Evolutionary conservation across 192 early-diverging fungal species (phyloP), one percentile per base, ranked within the genome.

Genomic region (Gamsiella multidivaricata): DNA sequence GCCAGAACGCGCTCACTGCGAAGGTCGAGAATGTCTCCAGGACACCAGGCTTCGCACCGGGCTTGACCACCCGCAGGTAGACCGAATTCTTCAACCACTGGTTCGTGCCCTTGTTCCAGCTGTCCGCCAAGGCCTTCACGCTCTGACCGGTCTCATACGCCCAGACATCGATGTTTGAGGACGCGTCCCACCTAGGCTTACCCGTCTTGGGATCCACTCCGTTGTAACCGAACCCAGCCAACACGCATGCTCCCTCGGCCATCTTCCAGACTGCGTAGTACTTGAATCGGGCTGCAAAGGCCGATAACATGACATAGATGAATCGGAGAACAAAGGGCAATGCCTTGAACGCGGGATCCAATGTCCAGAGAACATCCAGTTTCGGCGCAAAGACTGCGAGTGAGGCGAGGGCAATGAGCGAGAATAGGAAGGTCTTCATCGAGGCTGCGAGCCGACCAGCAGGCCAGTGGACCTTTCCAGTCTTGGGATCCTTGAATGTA

Each of bases 201-300:
- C 91, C 91, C 6, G 84, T 65, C 33, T 80, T 81, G 32, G 81
- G 60, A 25, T 88, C 81, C 53, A 78, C 69, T 20, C 95, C 95
- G 69, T 90, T 89, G 68, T 90, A 97, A 4, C 94, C 94, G 53
- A 98, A 85, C 12, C 96, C 95, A 32, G 89, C 83, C 33, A 98
- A 59, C 6, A 91, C 85, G 62, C 95, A 96, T 1, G 92, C 90
- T 7, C 91, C 93, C 82, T 98, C 94, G 42, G 94, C 85, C 65
- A 98, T 81, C 57, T 92, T 90, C 94, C 95, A 99, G n/a, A 91
- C 94, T 0, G 87, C 82, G 76, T 99, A 99, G 85, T 92, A 99
- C 59, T 94, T 94, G 28, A 88, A 79, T 20, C 95, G 88, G 3
- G 89, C 85, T 31, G 83, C 76, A 56, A 91, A 74, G 8, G 87